Conservation (phyloP, 768 basidiomycete species). For the Amanita brunnescens region DNA sequence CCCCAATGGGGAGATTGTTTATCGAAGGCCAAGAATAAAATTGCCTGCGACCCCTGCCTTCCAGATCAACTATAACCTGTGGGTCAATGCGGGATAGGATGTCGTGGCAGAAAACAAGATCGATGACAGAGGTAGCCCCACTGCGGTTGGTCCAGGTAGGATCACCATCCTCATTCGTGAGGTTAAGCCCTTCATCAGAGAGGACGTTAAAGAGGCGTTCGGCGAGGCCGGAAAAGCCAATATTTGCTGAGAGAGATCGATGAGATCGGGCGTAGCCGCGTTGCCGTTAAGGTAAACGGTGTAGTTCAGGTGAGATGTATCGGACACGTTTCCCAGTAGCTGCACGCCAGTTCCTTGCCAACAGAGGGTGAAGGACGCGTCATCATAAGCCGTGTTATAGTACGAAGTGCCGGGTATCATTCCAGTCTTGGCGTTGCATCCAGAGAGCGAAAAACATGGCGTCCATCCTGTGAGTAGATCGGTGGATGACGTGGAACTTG, state of each 20-base stretch:
- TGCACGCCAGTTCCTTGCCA: slow-evolving; percentile 65
- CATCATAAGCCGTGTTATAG: slow-evolving; percentile 55
- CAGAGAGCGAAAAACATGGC: slow-evolving; percentile 46
- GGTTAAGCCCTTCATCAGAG: too few species aligned
- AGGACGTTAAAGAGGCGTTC: too few species aligned
- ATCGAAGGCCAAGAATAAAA: too few species aligned
- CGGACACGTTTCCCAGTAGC: slow-evolving; percentile 42
- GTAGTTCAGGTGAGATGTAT: slow-evolving; percentile 27
- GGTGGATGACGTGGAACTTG: slow-evolving; percentile 42
- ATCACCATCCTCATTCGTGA: too few species aligned
- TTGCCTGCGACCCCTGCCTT: too few species aligned
- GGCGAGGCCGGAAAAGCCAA: too few species aligned
- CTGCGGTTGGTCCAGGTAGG: too few species aligned
- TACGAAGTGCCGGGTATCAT: slow-evolving; percentile 47
- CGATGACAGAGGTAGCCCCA: too few species aligned
- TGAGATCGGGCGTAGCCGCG: slow-evolving; percentile 15
- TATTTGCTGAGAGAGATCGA: slow-evolving; percentile 24
- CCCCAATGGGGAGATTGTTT: too few species aligned
- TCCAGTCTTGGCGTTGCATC: slow-evolving; percentile 26
- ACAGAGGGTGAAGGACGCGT: slow-evolving; percentile 43
- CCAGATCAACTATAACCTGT: too few species aligned
- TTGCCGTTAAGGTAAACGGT: slow-evolving; percentile 44
- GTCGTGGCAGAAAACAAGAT: too few species aligned
- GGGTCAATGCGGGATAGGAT: too few species aligned
- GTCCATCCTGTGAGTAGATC: slow-evolving; percentile 50